These are phyloP conservation scores for Trametes cinnabarina DNA, from an alignment of 768 basidiomycete species.

Conservation along the genomic window DNA sequence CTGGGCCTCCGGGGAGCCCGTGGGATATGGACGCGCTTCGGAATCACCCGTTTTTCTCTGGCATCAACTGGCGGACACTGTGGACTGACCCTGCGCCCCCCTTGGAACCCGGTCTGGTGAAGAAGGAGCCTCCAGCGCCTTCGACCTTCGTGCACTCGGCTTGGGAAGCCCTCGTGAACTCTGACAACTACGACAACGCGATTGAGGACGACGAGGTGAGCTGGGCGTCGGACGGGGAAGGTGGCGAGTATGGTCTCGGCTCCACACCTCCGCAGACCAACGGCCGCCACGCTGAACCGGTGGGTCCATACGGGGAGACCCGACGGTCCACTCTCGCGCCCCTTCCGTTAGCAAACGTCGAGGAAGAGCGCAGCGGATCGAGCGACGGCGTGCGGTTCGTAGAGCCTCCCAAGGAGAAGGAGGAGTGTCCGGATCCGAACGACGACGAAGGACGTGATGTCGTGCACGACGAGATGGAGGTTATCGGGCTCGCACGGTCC, in stretches of 20 bases:
- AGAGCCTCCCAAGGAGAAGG: slow-evolving; percentile 15
- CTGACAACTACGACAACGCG: slow-evolving; percentile 45
- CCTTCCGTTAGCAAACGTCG: slow-evolving; percentile 6
- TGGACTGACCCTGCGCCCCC: slow-evolving; percentile 65
- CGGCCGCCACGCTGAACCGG: slow-evolving; percentile 29
- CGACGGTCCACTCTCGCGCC: slow-evolving; percentile 32
- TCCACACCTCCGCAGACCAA: not conserved
- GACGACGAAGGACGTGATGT: slow-evolving; percentile 25
- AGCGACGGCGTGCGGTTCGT: slow-evolving; percentile 26
- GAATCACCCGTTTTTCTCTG: slow-evolving; percentile 58
- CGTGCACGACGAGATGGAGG: slow-evolving; percentile 16
- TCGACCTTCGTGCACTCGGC: slow-evolving; percentile 21
- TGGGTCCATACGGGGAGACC: slow-evolving; percentile 46
- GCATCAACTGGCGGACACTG: slow-evolving; percentile 58
- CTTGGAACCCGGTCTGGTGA: slow-evolving; percentile 57
- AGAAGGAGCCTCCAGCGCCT: slow-evolving; percentile 36
- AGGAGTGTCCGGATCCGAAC: slow-evolving; percentile 19
- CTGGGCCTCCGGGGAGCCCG: slow-evolving; percentile 39
- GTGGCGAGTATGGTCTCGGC: slow-evolving; percentile 13
- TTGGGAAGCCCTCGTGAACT: slow-evolving; percentile 54
- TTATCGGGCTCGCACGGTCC: slow-evolving; percentile 15
- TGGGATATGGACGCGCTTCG: slow-evolving; percentile 50
- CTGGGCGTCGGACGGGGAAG: slow-evolving; percentile 52
- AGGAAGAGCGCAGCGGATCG: slow-evolving; percentile 8
- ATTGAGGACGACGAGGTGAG: slow-evolving; percentile 34